Evolutionary conservation across 306 rosid species (phyloP).

Genomic region (Castanopsis chinensis): DNA sequence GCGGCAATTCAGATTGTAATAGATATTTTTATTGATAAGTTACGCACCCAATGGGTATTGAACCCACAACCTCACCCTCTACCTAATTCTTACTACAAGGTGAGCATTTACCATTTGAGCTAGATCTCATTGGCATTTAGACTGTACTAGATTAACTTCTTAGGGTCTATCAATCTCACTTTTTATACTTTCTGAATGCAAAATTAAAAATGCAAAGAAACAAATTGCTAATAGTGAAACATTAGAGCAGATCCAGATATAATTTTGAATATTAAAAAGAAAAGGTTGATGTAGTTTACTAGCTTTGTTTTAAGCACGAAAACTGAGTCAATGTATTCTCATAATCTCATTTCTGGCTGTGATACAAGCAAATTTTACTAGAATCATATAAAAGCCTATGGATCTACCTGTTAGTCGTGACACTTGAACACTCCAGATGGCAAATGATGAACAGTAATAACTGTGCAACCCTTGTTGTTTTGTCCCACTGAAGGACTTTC

Average conservation of each 20-base stretch:
- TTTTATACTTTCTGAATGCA: background rate
- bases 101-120: too few species aligned
- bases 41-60: too few species aligned
- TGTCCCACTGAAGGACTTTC: conserved; percentile 55
- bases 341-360: background rate
- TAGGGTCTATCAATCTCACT: background rate
- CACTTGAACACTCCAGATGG: conserved; percentile 85
- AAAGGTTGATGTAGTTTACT: background rate
- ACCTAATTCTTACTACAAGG: too few species aligned
- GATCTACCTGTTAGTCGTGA: conserved; percentile 70
- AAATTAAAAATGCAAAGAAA: background rate
- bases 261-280: background rate
- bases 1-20: too few species aligned
- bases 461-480: conserved; percentile 59
- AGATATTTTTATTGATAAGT: too few species aligned
- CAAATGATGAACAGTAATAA: conserved; percentile 49
- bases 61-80: too few species aligned
- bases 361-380: background rate
- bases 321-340: background rate
- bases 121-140: background rate
- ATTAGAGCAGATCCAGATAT: background rate
- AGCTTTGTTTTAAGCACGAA: background rate
- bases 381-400: background rate
- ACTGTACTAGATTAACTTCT: background rate
- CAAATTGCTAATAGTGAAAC: background rate